A percentile compares a stretch with the other conserved stretches of the same genome.
Evolutionary conservation across 2,329 filamentous ascomycete genomes (phyloP).

Genomic region (Colletotrichum theobromicola): DNA sequence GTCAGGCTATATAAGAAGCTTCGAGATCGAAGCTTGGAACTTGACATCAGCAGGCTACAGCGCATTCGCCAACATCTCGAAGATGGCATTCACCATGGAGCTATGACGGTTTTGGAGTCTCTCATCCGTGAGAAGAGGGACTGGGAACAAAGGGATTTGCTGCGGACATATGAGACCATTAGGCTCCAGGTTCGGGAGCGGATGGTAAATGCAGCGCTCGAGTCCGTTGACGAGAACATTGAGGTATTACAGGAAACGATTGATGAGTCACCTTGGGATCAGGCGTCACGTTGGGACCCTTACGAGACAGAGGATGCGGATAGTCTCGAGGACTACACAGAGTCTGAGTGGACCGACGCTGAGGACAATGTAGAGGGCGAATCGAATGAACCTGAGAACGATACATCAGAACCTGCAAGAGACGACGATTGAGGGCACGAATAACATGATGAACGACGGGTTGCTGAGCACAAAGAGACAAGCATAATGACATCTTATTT

Average conservation of each 20-base stretch:
- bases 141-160: not conserved
- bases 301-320: rapidly evolving
- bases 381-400: too few relatives aligned
- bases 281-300: not conserved
- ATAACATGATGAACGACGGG: too few relatives aligned
- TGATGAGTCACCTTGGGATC: not conserved
- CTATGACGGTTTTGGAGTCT: not conserved
- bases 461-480: too few relatives aligned
- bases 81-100: not conserved
- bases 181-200: not conserved
- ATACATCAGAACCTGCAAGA: too few relatives aligned
- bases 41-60: not conserved
- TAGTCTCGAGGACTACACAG: not conserved
- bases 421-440: too few relatives aligned
- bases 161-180: slow-evolving; percentile 1
- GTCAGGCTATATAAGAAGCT: not conserved
- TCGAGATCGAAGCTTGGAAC: not conserved
- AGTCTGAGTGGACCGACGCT: not conserved
- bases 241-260: not conserved
- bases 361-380: too few relatives aligned
- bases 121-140: not conserved
- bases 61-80: not conserved
- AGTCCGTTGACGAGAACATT: not conserved
- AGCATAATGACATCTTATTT: too few relatives aligned
- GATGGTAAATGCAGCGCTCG: not conserved